Base-by-base conservation (phyloP, 805 yeast genomes). In the Candida berthetii region DNA sequence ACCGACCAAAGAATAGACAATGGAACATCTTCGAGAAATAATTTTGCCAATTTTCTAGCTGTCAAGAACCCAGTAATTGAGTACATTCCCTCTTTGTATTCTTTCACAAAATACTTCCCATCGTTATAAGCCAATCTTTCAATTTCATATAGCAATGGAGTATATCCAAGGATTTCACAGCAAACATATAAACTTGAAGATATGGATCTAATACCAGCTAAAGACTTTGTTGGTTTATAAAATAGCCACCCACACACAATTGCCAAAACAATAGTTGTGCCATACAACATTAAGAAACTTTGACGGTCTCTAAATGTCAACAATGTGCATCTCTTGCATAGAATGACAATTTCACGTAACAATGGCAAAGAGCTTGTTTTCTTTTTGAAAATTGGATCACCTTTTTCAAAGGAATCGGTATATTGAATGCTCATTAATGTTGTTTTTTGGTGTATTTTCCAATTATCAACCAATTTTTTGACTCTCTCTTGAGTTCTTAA, bases 211-310 rank as follows among this genome's bases (percentile, higher is more conserved):
- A 85, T 71, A 6, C 95, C 95, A 1, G 80, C 71, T 29, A 80
- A 48, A 11, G 76, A 66, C 3, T 72, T 69, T 16, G 71, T 75
- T 3, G 89, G 89, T 48, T 74, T 74, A 55, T 62, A 82, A 53
- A 81, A 87, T 34, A 87, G 71, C 89, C 93, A 85, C 0, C 96
- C 96, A 34, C 74, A 62, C n/a, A 79, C 62, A 2, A 78, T 54
- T 0, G 88, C 83, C 46, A 85, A 61, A 6, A 80, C 48, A 0
- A 74, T 40, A 32, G 80, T 74, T n/a, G 67, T 71, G 17, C 67
- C 47, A 7, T 78, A 57, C 2, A 73, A 56, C 31, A 65, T 74
- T 4, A 64, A 36, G 11, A 70, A 54, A 0, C 81, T 78, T 39
- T 72, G 58, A 13, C 72, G 69, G 54, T 81, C 85, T 45, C 84